Evolutionary conservation across 306 rosid genomes (phyloP), one percentile per base, ranked within the genome.

Genomic region (Malus fusca): DNA sequence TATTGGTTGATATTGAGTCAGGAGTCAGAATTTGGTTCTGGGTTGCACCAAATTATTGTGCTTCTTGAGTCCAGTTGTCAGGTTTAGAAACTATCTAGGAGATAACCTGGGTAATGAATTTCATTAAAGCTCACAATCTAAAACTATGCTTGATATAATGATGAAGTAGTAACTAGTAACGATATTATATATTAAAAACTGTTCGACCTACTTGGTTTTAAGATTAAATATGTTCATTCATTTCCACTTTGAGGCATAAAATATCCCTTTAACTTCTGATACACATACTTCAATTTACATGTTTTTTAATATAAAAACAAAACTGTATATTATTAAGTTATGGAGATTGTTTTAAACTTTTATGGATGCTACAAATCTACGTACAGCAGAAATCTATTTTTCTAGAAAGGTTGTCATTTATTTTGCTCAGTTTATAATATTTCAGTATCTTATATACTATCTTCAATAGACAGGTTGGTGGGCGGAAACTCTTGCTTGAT

Each of bases 401-500:
- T 44, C 14, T 35, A 21, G 33, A 58, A 28, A 48, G 7, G 70
- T 30, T 12, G 4, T 58, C 62, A 13, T 75, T 77, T 61, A 25
- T 59, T 11, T 40, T 75, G 44, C 43, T 72, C 55, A 71, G 56
- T 21, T 55, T 64, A 22, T 52, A 26, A 75, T 52, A 78, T 72
- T 82, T 80, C 77, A 67, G 75, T 74, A 73, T 75, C 85, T 83
- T 83, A 79, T 65, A 58, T 77, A 60, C 19, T 44, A 77, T 85
- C 77, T 83, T 66, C 56, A 83, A 62, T 80, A 72, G 81, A 80
- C 95, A 95, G 98, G 88, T 86, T 82, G 97, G 98, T 72, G 93
- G 86, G 78, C 87, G 91, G 79, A 89, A 85, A 77, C 90, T 92
- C 82, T 87, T 95, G 88, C 79, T 80, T 75, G 90, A 87, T 78